Evolutionary conservation across 495 filamentous ascomycete genomes (phyloP).

Genomic region (Chaetomium tenue): DNA sequence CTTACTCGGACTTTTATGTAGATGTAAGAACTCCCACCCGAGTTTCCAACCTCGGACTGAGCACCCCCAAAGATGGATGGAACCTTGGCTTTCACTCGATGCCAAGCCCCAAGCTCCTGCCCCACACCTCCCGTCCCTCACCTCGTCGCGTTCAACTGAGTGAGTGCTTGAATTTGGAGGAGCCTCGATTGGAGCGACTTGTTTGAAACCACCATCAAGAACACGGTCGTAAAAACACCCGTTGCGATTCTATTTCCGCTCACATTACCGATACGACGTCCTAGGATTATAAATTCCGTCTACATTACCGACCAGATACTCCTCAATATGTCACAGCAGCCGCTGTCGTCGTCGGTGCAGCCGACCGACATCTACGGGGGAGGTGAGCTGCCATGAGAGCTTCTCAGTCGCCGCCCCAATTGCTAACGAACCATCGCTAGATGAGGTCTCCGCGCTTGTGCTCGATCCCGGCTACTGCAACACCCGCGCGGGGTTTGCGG

Average conservation of each 20-base stretch:
- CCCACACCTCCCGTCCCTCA: neutral
- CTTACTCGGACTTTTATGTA: too few species aligned
- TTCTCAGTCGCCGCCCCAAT: constrained; percentile 4
- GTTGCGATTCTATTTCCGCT: too few species aligned
- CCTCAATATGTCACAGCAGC: constrained; percentile 36
- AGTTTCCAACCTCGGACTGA: too few species aligned
- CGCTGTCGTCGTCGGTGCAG: constrained; percentile 41
- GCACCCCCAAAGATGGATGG: too few species aligned
- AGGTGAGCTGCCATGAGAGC: constrained; percentile 53
- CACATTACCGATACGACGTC: neutral
- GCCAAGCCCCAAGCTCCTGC: constrained; percentile 13
- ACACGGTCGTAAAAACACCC: neutral
- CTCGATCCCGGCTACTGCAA: constrained; percentile 91
- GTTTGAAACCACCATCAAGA: too few species aligned
- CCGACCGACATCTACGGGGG: constrained; percentile 76
- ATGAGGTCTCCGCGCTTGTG: constrained; percentile 95
- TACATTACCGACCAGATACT: neutral
- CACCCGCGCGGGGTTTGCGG: constrained; percentile 91
- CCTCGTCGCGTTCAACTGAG: neutral
- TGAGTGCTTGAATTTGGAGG: constrained; percentile 27
- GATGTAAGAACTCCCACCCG: too few species aligned
- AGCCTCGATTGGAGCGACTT: too few species aligned
- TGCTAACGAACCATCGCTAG: constrained; percentile 46
- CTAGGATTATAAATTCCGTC: neutral
- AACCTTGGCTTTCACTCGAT: neutral